A percentile compares a stretch with the other conserved stretches of the same genome.
Conservation (phyloP, 2,329 filamentous ascomycete genomes). For the Aspergillus fijiensis region DNA sequence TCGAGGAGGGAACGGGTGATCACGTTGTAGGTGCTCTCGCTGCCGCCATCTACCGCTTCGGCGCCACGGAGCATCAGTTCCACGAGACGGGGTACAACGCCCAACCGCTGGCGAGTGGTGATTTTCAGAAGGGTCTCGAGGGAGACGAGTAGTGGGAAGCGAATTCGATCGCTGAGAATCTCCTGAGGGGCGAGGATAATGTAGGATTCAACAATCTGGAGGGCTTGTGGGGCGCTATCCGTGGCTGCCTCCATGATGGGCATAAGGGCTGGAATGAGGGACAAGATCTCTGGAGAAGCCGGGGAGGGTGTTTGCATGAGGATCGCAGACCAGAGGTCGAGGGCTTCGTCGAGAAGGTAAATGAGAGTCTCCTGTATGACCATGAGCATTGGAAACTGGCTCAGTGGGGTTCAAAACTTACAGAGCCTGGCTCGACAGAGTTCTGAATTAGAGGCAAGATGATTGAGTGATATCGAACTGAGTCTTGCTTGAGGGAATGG, state of each 20-base stretch:
- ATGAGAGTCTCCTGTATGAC: conserved; percentile 59
- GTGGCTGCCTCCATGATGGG: conserved; percentile 66
- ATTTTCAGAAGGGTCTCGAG: conserved; percentile 42
- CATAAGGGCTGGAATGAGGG: conserved; percentile 62
- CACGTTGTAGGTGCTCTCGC: conserved; percentile 58
- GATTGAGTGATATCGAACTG: conserved; percentile 72
- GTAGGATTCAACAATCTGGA: conserved; percentile 69
- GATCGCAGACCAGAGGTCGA: conserved; percentile 84
- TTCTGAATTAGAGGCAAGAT: conserved; percentile 80
- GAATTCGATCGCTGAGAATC: conserved; percentile 42
- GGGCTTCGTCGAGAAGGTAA: conserved; percentile 85
- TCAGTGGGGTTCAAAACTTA: conserved; percentile 34
- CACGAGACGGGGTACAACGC: conserved; percentile 50
- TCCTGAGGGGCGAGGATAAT: conserved; percentile 61
- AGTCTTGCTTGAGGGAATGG: conserved; percentile 77
- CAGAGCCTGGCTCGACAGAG: conserved; percentile 73
- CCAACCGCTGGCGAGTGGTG: conserved; percentile 41
- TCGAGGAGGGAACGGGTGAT: conserved; percentile 66
- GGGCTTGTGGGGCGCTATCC: conserved; percentile 60
- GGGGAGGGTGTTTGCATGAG: conserved; percentile 65
- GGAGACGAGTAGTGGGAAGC: conserved; percentile 37
- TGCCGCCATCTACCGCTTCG: conserved; percentile 59
- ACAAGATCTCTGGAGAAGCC: conserved; percentile 59
- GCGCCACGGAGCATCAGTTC: conserved; percentile 66
- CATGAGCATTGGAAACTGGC: conserved; percentile 5